Conservation (phyloP, 306 rosid species). For the Cicer yamashitae region DNA sequence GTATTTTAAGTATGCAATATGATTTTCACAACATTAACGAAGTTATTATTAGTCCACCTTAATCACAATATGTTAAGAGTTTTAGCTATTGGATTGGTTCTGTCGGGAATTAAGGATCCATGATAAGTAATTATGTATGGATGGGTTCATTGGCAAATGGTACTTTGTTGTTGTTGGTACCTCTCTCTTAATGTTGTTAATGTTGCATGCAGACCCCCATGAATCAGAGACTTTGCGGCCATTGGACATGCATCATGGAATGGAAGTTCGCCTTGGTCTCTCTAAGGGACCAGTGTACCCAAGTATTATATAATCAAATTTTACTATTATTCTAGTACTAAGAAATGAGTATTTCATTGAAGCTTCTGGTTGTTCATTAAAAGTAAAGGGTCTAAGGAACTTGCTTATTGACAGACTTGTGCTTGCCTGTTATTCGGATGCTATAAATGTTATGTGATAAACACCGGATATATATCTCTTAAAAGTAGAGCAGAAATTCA, state of each 20-base stretch:
- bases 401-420: slow-evolving; percentile 18
- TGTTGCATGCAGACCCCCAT: slow-evolving; percentile 73
- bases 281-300: slow-evolving; percentile 91
- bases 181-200: slow-evolving; percentile 14
- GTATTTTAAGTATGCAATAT: slow-evolving; percentile 18
- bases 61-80: neutral
- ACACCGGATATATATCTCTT: neutral
- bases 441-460: slow-evolving; percentile 12
- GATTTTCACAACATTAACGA: neutral
- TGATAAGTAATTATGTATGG: neutral
- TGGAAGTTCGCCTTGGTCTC: slow-evolving; percentile 92
- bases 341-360: neutral
- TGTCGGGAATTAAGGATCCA: slow-evolving; percentile 5
- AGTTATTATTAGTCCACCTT: neutral
- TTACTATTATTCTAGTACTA: slow-evolving; percentile 21
- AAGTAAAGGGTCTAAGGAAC: slow-evolving; percentile 32
- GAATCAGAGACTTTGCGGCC: slow-evolving; percentile 85
- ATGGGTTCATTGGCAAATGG: slow-evolving; percentile 6
- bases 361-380: slow-evolving; percentile 22
- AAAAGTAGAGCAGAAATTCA: slow-evolving; percentile 3
- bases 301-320: slow-evolving; percentile 58
- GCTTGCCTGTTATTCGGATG: slow-evolving; percentile 35
- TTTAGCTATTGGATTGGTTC: slow-evolving; percentile 2
- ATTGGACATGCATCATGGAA: slow-evolving; percentile 82
- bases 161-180: neutral